Percentiles rank a stretch among this genome's conserved stretches.
phyloP scores from a whole-genome alignment of 495 filamentous ascomycete species.

The Filosporella fistucella region DNA sequence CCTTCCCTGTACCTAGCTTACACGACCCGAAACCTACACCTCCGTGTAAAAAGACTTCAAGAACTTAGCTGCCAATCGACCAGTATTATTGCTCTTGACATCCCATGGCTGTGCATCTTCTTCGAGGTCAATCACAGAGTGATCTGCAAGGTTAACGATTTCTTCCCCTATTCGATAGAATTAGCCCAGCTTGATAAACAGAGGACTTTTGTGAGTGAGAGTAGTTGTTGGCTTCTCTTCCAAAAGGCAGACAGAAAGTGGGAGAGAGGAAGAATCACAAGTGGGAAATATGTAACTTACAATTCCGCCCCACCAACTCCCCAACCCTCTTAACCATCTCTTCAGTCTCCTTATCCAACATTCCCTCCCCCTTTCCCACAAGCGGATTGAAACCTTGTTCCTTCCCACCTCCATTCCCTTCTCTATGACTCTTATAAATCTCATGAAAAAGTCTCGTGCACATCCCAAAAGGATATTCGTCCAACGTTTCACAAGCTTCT shows the following conservation, averaged over 20 bases:
- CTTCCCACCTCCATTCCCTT: conserved; percentile 13
- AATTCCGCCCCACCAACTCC: conserved; percentile 30
- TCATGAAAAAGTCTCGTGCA: conserved; percentile 50
- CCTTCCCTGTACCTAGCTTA: no score
- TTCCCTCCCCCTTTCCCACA: neutral
- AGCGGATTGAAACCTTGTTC: conserved; percentile 18
- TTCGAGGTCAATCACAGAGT: conserved; percentile 36
- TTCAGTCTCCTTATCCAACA: conserved; percentile 25
- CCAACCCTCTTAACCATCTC: conserved; percentile 30
- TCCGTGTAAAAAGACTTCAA: conserved; percentile 36
- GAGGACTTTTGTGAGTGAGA: no score
- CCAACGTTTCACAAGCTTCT: conserved; percentile 36
- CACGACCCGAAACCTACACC: no score
- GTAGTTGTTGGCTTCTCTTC: no score
- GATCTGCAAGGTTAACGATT: conserved; percentile 42
- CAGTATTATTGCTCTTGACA: conserved; percentile 42
- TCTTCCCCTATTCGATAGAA: conserved; percentile 33
- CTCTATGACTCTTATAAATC: conserved; percentile 43
- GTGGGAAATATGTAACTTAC: no score
- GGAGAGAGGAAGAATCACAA: no score
- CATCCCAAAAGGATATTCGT: conserved; percentile 47
- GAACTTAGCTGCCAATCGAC: conserved; percentile 43
- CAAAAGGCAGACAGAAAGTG: neutral
- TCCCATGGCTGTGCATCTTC: conserved; percentile 34
- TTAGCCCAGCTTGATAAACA: no score